Evolutionary conservation across 192 early-diverging fungal species (phyloP), one percentile per base, ranked within the genome.

Genomic region (Glomus cerebriforme): DNA sequence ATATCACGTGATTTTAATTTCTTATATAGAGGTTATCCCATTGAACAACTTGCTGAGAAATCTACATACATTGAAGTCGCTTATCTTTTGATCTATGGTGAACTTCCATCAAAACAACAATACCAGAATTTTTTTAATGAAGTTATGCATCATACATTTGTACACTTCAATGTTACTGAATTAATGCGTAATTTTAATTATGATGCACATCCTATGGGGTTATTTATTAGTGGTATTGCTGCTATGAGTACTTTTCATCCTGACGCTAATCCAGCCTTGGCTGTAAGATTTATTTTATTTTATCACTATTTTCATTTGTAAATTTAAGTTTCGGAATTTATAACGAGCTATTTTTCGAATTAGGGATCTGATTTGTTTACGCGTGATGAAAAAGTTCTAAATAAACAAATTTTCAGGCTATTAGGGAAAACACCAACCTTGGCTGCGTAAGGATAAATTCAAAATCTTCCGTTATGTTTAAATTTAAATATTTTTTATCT

Each of bases 171-270:
- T 63, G 79, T 91, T 69, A 78, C 86, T 58, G 83, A 88, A 31
- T 83, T 89, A 45, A 81, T 90, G 81, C 83, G 82, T 39, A 83
- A 73, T 5, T 92, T 91, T 71, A 85, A 91, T 27, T 89, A 92
- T 75, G 91, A 92, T 78, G 89, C 91, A 17, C 91, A 92, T 74
- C 90, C 90, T 19, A 90, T 89, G 59, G 90, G 90, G 24, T 90
- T 92, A 85, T 86, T 92, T 26, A 89, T 92, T 59, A 73, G 84
- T 49, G 83, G 88, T 26, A 81, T 92, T 47, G 87, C 91, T 12
- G 83, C 91, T 12, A 81, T 92, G 43, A 87, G 85, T 12, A 92
- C 90, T 54, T 90, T 92, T 75, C 89, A 92, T 67, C 91, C 91
- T 24, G 90, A 92, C 47, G 91, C 91, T 7, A 92, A 92, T 79